Base-by-base conservation (phyloP, 768 basidiomycete species). In the Rhizopogon salebrosus region DNA sequence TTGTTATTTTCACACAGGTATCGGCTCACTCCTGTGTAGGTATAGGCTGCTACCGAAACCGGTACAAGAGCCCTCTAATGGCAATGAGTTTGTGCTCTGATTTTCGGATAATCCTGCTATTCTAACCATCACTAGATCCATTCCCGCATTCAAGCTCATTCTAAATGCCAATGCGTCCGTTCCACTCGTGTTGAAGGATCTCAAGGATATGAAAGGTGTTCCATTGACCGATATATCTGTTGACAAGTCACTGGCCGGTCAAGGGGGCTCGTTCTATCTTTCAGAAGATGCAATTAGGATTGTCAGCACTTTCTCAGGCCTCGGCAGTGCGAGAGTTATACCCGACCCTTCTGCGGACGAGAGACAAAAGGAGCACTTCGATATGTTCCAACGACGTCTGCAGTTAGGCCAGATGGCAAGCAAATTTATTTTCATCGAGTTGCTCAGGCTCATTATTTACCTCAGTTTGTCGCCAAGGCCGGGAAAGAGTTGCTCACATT, bases 261-360 rank as follows among this genome's bases (percentile, higher is more conserved):
- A 76, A 8, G 76, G 84, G 1, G 87, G 84, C 18, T 77, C 82
- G 58, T 87, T 89, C 59, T 87, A 85, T 60, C 67, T 66, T 36
- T 64, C 69, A 27, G 62, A 75, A 27, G 66, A 76, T 54, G 80
- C 80, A 2, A 61, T 73, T 31, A 63, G 70, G n/a, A 65, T 87
- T 49, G 69, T 84, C n/a, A 69, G 75, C 50, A 73, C 83, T 6
- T 60, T 88, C 27, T 75, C 76, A 40, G 72, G 77, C 13, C 72
- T 71, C 6, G 80, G 81, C 5, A 70, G 78, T 0, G 83, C 81
- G 2, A 70, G 74, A 51, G 74, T 80, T 24, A 60, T 66, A 26
- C 64, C 77, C 6, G 68, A 72, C 22, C 57, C 66, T 0, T 66
- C 69, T 45, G 77, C 78, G 3, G 69, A 72, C 26, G 66, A 69